Base-by-base conservation (phyloP, 2,329 filamentous ascomycete genomes). In the Penicillium vulpinum region DNA sequence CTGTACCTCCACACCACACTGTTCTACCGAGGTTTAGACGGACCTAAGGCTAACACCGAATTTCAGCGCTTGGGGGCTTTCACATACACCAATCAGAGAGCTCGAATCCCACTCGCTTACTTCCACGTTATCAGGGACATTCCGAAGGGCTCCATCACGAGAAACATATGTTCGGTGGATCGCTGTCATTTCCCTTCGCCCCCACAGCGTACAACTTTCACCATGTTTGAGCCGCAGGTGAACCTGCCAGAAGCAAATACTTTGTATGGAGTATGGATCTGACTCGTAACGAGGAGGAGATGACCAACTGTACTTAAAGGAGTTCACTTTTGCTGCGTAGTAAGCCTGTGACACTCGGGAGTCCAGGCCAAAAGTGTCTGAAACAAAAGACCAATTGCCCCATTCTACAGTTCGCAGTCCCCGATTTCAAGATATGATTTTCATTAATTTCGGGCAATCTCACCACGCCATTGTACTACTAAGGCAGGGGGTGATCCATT, bases 401-500 rank as follows among this genome's bases (percentile, higher is more conserved):
- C 36, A 48, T 56, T 21, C 15, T 31, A 18, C 29, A 54, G 55
- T 54, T 58, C 38, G 28, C 46, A 24, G 29, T 51, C 28, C 51
- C 57, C 57, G 46, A 55, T 60, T 64, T 62, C 54, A 55, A 38
- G 33, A 46, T 29, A 61, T 40, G 48, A 54, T 41, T 36, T 56
- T 52, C 36, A 35, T 52, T 35, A 33, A 38, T 24, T 43, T 48
- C 29, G 35, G 24, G 33, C 4, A 28, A 28, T 48, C 40, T 44
- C 38, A 40, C 54, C 51, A 18, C 49, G 49, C 58, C 57, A 44
- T 54, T 41, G 11, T 39, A 10, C 36, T 43, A 39, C 60, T 64
- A 62, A 61, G 44, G 62, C 60, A 62, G 53, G 61, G 58, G 38
- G 54, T 43, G 36, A 60, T 63, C 61, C 38, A n/a, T 56, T 55